Evolutionary conservation across 2,329 filamentous ascomycete species (phyloP).

Genomic region (Pseudogymnoascus sp.): DNA sequence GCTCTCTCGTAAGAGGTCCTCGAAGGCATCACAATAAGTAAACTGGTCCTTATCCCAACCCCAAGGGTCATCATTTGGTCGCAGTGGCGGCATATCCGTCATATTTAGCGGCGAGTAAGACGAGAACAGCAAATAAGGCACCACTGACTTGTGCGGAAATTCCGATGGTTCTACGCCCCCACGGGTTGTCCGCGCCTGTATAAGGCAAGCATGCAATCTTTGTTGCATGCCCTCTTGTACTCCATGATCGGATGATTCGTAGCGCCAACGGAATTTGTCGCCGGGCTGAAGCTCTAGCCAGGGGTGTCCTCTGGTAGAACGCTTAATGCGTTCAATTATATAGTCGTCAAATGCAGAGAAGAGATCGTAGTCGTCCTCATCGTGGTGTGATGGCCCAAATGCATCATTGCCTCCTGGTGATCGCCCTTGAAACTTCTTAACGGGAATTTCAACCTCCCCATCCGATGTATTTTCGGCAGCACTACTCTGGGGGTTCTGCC

Average conservation of each 20-base stretch:
- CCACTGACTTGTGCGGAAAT: constrained; percentile 22
- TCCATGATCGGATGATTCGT: background rate
- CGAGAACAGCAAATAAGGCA: constrained; percentile 29
- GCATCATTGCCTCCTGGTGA: background rate
- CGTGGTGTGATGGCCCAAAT: background rate
- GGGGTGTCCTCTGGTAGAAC: background rate
- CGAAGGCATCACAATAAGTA: constrained; percentile 26
- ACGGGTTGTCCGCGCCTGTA: background rate
- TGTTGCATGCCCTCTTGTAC: background rate
- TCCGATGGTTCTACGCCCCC: background rate
- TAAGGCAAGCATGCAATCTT: background rate
- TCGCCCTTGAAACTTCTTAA: constrained; percentile 14
- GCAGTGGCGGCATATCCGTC: background rate
- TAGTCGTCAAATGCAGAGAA: background rate
- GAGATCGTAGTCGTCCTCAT: constrained; percentile 6
- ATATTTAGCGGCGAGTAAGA: constrained; percentile 27
- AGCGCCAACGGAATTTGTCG: background rate
- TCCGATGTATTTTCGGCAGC: background rate
- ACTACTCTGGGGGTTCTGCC: background rate
- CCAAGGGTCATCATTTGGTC: background rate
- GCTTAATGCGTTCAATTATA: background rate
- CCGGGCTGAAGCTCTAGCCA: constrained; percentile 1
- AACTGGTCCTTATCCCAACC: constrained; percentile 14
- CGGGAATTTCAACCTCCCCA: constrained; percentile 14
- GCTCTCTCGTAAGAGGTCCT: constrained; percentile 24